Evolutionary conservation across 257 asterid genomes (phyloP).

Genomic region (Nicotiana knightiana): DNA sequence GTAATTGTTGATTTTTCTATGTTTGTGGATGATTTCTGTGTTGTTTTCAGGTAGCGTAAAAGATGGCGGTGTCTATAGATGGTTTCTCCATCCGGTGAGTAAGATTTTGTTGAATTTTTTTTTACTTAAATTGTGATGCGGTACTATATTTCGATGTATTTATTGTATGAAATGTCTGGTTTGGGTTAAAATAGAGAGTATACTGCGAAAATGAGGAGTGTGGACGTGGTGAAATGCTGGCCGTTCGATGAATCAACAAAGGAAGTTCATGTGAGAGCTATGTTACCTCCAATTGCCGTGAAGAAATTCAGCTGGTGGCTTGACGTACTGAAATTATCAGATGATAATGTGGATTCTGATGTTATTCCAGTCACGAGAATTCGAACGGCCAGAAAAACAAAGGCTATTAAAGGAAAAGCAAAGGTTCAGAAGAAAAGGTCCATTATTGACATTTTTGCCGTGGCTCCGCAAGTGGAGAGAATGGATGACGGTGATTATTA

Average conservation of each 20-base stretch:
- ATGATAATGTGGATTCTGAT: slow-evolving; percentile 11
- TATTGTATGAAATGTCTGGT: background rate
- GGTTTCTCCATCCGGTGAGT: slow-evolving; percentile 57
- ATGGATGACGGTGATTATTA: slow-evolving; percentile 18
- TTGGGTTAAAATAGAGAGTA: slow-evolving; percentile 38
- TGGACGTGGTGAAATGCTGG: slow-evolving; percentile 67
- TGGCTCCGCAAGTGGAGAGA: slow-evolving; percentile 50
- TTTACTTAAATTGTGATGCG: background rate
- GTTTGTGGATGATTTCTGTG: background rate
- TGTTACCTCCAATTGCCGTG: slow-evolving; percentile 55
- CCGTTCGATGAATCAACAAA: slow-evolving; percentile 43
- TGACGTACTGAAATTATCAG: slow-evolving; percentile 27
- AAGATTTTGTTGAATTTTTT: background rate
- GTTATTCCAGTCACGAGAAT: slow-evolving; percentile 20
- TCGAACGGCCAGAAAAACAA: slow-evolving; percentile 8
- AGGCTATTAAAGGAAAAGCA: slow-evolving; percentile 22
- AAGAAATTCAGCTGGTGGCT: slow-evolving; percentile 72
- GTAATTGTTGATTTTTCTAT: background rate
- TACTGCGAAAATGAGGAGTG: slow-evolving; percentile 53
- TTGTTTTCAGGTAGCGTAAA: slow-evolving; percentile 16
- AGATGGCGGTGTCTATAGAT: slow-evolving; percentile 29
- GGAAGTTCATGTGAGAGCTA: slow-evolving; percentile 28
- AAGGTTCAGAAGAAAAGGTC: slow-evolving; percentile 68
- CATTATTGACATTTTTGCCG: slow-evolving; percentile 61
- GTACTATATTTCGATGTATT: background rate